phyloP scores from a whole-genome alignment of 2,329 filamentous ascomycete genomes.

The Talaromyces sp. region DNA sequence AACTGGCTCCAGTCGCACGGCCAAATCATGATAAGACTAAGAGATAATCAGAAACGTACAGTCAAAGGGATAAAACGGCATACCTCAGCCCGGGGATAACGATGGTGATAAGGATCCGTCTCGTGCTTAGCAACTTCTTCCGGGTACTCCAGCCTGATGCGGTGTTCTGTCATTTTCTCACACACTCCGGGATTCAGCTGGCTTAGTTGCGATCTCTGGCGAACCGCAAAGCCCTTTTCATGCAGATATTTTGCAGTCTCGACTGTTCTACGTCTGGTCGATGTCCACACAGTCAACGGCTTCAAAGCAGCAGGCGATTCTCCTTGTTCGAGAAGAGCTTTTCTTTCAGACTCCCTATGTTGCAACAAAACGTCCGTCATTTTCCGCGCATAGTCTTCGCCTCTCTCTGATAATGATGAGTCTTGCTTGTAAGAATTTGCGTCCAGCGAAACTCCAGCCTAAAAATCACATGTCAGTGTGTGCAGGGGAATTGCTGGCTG shows the following conservation, averaged over 20 bases:
- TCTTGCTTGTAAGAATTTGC: constrained; percentile 91
- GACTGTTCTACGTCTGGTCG: constrained; percentile 80
- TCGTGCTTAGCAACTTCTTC: constrained; percentile 93
- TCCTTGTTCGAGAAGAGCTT: constrained; percentile 62
- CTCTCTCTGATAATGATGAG: constrained; percentile 74
- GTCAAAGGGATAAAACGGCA: constrained; percentile 14
- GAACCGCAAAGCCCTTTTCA: constrained; percentile 73
- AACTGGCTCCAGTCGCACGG: constrained; percentile 95
- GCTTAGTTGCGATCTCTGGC: constrained; percentile 92
- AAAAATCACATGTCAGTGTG: constrained; percentile 13
- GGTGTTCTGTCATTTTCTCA: constrained; percentile 82
- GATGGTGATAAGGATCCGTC: constrained; percentile 90
- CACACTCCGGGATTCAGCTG: constrained; percentile 95
- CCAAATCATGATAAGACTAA: constrained; percentile 94
- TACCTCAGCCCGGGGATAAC: constrained; percentile 91
- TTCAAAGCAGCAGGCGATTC: constrained; percentile 66
- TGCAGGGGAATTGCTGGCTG: background rate
- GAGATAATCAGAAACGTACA: constrained; percentile 8
- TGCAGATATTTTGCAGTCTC: constrained; percentile 84
- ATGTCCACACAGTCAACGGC: constrained; percentile 89
- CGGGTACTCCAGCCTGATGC: constrained; percentile 75
- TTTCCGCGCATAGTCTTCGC: constrained; percentile 72
- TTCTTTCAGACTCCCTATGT: constrained; percentile 77
- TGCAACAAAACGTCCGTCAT: constrained; percentile 80
- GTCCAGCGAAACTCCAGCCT: constrained; percentile 75